phyloP scores from a whole-genome alignment of 345 rosid species.

The Eucalyptus microcorys region DNA sequence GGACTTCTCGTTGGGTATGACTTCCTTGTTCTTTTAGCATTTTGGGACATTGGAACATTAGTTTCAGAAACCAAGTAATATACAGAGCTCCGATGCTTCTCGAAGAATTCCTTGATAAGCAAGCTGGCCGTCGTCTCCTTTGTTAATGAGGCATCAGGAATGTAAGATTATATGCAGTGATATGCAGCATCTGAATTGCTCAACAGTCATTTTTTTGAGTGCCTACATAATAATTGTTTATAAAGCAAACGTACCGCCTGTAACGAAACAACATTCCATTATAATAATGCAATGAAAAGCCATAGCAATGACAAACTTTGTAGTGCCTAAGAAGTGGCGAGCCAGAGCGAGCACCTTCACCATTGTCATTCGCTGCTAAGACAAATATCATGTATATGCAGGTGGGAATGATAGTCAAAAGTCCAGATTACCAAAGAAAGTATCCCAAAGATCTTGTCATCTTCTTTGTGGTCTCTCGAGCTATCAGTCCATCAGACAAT shows the following conservation, averaged over 20 bases:
- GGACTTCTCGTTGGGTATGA: no score
- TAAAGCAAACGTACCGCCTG: not conserved
- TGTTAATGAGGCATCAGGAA: not conserved
- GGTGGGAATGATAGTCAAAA: not conserved
- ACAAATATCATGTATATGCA: not conserved
- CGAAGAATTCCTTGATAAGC: not conserved
- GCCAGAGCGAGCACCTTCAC: not conserved
- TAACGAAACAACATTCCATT: not conserved
- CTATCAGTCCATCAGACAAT: no score
- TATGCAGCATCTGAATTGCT: not conserved
- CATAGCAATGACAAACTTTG: not conserved
- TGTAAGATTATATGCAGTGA: not conserved
- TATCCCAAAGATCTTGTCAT: not conserved
- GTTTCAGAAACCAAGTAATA: no score
- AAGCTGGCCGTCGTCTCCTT: not conserved
- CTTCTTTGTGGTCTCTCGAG: not conserved
- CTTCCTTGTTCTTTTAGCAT: no score
- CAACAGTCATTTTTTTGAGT: not conserved
- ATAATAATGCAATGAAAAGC: not conserved
- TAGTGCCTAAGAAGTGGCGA: not conserved
- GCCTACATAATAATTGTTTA: not conserved
- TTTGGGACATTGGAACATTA: no score
- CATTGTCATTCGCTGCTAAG: not conserved
- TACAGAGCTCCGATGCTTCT: not conserved
- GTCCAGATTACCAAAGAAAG: not conserved